Conservation (phyloP, 345 rosid genomes). For the Eucalyptus leucophloia region DNA sequence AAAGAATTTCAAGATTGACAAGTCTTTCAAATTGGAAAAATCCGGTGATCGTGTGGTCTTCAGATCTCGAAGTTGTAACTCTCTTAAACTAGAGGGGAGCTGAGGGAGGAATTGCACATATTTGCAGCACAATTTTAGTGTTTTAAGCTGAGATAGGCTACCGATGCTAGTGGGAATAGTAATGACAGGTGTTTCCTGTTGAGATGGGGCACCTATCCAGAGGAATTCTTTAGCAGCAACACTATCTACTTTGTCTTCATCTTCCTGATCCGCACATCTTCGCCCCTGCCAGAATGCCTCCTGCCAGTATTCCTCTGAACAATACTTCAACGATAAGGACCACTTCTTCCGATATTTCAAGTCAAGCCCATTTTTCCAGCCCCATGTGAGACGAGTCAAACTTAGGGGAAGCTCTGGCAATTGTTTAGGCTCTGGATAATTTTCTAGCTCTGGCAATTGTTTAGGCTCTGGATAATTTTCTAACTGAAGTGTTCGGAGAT, state of each 20-base stretch:
- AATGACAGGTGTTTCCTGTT: not conserved
- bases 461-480: accelerated
- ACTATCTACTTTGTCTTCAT: too few relatives aligned
- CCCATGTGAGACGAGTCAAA: not conserved
- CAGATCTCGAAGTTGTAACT: accelerated
- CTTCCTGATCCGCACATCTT: accelerated
- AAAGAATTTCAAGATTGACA: not conserved
- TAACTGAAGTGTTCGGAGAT: not conserved
- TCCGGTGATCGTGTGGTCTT: accelerated
- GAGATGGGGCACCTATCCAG: accelerated
- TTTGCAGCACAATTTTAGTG: not conserved
- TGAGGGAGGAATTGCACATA: not conserved
- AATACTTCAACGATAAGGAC: accelerated
- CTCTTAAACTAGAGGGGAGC: not conserved
- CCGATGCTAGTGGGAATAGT: not conserved
- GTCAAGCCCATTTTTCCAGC: accelerated
- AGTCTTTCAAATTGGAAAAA: too few relatives aligned
- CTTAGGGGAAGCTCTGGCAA: not conserved
- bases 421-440: too few relatives aligned
- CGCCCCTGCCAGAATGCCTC: too few relatives aligned
- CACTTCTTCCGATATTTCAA: accelerated
- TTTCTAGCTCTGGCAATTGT: not conserved
- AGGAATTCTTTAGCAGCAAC: too few relatives aligned
- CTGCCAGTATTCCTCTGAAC: accelerated
- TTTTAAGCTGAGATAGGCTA: not conserved